Conservation (phyloP, 768 basidiomycete genomes). For the Pisolithus tinctorius region DNA sequence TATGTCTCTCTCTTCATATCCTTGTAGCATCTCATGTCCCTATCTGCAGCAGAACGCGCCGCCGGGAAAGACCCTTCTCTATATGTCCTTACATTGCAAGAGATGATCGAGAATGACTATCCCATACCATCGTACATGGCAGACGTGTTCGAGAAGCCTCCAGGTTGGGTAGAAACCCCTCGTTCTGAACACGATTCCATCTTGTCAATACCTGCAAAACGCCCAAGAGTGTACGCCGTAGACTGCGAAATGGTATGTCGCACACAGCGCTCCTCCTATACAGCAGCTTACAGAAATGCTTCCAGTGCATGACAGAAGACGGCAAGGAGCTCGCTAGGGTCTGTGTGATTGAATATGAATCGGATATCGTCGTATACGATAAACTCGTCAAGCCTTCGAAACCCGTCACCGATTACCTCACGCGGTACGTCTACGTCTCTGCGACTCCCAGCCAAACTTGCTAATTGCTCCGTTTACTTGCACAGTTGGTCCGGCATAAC, state of each 20-base stretch:
- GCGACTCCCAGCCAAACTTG: neutral
- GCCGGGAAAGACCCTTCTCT: slow-evolving; percentile 57
- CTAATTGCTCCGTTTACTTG: neutral
- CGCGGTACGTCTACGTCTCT: slow-evolving; percentile 44
- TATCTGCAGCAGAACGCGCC: slow-evolving; percentile 45
- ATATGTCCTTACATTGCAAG: slow-evolving; percentile 70
- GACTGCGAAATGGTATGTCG: slow-evolving; percentile 93
- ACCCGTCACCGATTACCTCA: slow-evolving; percentile 88
- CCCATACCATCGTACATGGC: slow-evolving; percentile 82
- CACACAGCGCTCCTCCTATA: neutral
- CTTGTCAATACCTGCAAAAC: slow-evolving; percentile 24
- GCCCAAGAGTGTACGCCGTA: slow-evolving; percentile 65
- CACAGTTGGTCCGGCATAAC: slow-evolving; percentile 92
- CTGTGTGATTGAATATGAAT: slow-evolving; percentile 72
- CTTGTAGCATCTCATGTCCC: slow-evolving; percentile 3
- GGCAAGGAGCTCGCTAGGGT: slow-evolving; percentile 87
- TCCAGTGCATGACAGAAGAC: slow-evolving; percentile 79
- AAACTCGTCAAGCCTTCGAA: slow-evolving; percentile 83
- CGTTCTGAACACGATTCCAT: slow-evolving; percentile 29
- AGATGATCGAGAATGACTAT: slow-evolving; percentile 95
- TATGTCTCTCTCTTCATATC: slow-evolving; percentile 21
- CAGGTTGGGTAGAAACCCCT: slow-evolving; percentile 83
- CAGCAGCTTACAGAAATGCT: neutral
- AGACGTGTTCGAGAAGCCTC: slow-evolving; percentile 54
- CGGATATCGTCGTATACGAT: slow-evolving; percentile 75